Conservation (phyloP, 1,139 yeast genomes). For the Blastobotrys persicus region DNA sequence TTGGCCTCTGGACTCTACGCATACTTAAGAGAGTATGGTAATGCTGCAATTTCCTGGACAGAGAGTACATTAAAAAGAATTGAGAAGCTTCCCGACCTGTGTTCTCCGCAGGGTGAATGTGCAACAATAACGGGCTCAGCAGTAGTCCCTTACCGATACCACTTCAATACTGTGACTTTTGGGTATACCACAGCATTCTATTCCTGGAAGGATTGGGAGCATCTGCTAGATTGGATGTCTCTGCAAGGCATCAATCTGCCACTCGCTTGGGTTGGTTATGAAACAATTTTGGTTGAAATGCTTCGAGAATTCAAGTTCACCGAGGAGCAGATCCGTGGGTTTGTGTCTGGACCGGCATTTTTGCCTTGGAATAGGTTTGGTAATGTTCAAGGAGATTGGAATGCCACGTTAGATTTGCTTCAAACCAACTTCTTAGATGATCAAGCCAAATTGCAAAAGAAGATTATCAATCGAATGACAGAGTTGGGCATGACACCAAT, state of each 20-base stretch:
- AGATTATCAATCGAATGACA: slow-evolving; percentile 18
- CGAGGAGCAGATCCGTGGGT: slow-evolving; percentile 13
- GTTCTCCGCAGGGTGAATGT: background rate
- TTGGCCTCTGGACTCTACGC: slow-evolving; percentile 19
- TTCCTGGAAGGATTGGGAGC: slow-evolving; percentile 21
- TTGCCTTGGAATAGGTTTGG: slow-evolving; percentile 23
- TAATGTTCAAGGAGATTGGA: slow-evolving; percentile 22
- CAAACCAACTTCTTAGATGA: slow-evolving; percentile 11
- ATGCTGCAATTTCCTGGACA: slow-evolving; percentile 21
- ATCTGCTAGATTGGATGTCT: slow-evolving; percentile 20
- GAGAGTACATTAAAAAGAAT: slow-evolving; percentile 14
- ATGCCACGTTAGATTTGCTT: slow-evolving; percentile 12
- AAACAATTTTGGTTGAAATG: slow-evolving; percentile 18
- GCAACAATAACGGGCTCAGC: slow-evolving; percentile 12
- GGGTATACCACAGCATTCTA: slow-evolving; percentile 21
- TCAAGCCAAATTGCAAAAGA: slow-evolving; percentile 17
- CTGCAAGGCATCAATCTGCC: slow-evolving; percentile 21
- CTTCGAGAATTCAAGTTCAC: slow-evolving; percentile 18
- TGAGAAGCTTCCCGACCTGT: slow-evolving; percentile 15
- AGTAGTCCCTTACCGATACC: slow-evolving; percentile 20
- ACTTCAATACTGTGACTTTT: slow-evolving; percentile 22
- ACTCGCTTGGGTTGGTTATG: slow-evolving; percentile 22
- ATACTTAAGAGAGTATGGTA: slow-evolving; percentile 18
- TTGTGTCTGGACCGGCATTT: slow-evolving; percentile 21
- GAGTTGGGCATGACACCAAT: slow-evolving; percentile 23